These are phyloP conservation scores for Ogataea naganishii DNA, from an alignment of 805 yeast species.

Conservation along the genomic window DNA sequence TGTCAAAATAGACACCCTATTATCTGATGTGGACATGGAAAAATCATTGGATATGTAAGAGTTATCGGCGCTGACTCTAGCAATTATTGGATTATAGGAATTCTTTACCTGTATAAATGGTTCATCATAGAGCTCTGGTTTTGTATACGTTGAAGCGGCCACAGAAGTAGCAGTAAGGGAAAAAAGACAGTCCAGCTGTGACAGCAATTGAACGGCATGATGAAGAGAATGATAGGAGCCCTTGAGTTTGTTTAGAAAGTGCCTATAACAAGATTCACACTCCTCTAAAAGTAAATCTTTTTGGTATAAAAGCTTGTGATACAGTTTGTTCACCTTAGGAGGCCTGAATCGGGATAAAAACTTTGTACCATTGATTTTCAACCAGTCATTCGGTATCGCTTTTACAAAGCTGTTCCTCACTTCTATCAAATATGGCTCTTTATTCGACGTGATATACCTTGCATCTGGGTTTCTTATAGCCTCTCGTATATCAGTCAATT, in stretches of 20 bases:
- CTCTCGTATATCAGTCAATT: conserved; percentile 37
- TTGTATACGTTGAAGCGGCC: conserved; percentile 32
- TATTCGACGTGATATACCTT: conserved; percentile 45
- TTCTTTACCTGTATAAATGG: conserved; percentile 41
- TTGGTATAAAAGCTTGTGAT: conserved; percentile 49
- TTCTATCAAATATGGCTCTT: conserved; percentile 70
- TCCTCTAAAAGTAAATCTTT: conserved; percentile 41
- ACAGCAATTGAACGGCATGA: conserved; percentile 35
- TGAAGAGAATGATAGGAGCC: conserved; percentile 29
- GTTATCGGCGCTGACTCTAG: conserved; percentile 10
- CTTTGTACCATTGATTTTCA: conserved; percentile 62
- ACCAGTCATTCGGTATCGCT: conserved; percentile 66
- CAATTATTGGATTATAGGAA: conserved; percentile 36
- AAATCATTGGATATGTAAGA: conserved; percentile 63
- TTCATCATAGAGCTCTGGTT: conserved; percentile 41
- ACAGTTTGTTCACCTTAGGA: conserved; percentile 42
- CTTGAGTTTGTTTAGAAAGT: conserved; percentile 32
- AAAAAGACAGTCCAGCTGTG: conserved; percentile 56
- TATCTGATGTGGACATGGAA: conserved; percentile 32
- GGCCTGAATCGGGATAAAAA: conserved; percentile 67
- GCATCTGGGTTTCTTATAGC: conserved; percentile 48
- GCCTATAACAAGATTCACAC: conserved; percentile 38
- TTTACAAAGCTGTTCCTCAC: conserved; percentile 52
- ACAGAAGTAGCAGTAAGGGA: conserved; percentile 57
- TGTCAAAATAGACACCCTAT: conserved; percentile 57